Evolutionary conservation across 2,329 filamentous ascomycete species (phyloP), one percentile per base, ranked within the genome.

Genomic region (Keithomyces neogunnii): DNA sequence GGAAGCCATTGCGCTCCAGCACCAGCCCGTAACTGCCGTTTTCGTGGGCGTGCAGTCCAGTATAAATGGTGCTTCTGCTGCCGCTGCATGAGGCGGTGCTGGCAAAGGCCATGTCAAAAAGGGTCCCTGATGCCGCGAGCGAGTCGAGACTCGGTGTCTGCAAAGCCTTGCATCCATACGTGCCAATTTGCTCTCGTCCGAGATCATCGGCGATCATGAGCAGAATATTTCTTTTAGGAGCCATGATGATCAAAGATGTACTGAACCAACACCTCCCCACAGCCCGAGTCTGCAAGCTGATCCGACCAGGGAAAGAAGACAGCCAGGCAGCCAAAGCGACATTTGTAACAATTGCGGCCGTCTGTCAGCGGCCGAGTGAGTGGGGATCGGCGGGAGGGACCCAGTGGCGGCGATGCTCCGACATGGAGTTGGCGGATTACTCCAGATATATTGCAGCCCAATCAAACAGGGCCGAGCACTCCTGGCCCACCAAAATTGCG

Each of bases 61-160:
- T 42, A 11, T 76, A 77, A 26, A 77, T 69, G 13, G 69, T 68
- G 0, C 72, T 70, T 5, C 73, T 67, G 55, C 69, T 74, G 33
- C 67, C 70, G 50, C 70, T 74, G 59, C 74, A 77, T 0, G 73
- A 77, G 0, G 74, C 73, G 3, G 71, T 74, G 53, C 66, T 71
- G 9, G 69, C 66, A 54, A 73, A 35, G 33, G 33, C 33, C 33
- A 35, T 35, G 33, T 35, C 33, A 44, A 56, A 53, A n/a, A 35
- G 51, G 8, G 53, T 50, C 3, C 55, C 53, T 35, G 51, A 50
- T 28, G 55, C 52, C 9, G 55, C 51, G 28, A 58, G 46, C 11
- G 33, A 49, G 9, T 57, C 56, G 33, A 53, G 45, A 45, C 52
- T 45, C 36, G 50, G 48, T 13, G 51, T 57, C 31, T 50, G 32